Evolutionary conservation across 2,329 filamentous ascomycete species (phyloP).

Genomic region (Gnomoniopsis sp.): DNA sequence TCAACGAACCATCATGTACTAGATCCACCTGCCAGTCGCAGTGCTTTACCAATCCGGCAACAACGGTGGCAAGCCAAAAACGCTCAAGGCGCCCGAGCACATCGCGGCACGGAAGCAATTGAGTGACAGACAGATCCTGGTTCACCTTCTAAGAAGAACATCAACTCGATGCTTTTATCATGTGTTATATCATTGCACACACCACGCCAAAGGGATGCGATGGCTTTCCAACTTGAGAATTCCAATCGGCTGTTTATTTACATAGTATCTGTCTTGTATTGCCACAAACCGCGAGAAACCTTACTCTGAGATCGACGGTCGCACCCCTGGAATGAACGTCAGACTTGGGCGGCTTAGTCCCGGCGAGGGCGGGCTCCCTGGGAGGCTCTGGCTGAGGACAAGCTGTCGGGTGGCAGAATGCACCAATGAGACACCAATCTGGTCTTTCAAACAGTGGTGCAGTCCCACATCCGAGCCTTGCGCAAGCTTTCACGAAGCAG

Average conservation of each 20-base stretch:
- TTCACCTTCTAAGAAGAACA: not conserved
- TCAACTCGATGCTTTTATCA: conserved; percentile 5
- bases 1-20: not conserved
- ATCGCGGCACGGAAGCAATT: not conserved
- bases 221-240: conserved; percentile 1
- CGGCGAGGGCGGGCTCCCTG: conserved; percentile 10
- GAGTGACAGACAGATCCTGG: not conserved
- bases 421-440: conserved; percentile 15
- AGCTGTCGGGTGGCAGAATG: conserved; percentile 12
- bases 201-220: conserved; percentile 1
- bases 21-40: not conserved
- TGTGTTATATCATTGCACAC: conserved; percentile 8
- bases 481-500: conserved; percentile 16
- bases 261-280: not conserved
- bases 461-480: conserved; percentile 15
- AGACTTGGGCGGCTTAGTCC: conserved; percentile 9
- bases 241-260: not conserved
- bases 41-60: not conserved
- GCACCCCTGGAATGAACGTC: conserved; percentile 10
- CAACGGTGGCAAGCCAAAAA: not conserved
- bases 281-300: conserved; percentile 2
- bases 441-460: conserved; percentile 5
- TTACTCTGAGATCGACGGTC: conserved; percentile 8
- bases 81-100: not conserved
- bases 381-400: conserved; percentile 9